Evolutionary conservation across 371 early-diverging fungal genomes (phyloP).

Genomic region (Mucor saturninus): DNA sequence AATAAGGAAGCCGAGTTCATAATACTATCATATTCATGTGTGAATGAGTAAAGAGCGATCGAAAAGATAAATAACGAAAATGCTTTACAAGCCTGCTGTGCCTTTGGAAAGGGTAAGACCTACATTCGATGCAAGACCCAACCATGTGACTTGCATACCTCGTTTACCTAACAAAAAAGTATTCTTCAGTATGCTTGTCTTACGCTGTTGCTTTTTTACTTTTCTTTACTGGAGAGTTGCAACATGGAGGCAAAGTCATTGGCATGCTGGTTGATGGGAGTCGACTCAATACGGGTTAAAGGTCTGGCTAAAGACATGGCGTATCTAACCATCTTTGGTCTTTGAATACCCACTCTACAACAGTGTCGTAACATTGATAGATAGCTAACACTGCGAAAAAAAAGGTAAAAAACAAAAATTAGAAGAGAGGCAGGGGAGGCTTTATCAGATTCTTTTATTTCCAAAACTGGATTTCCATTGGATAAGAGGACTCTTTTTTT

Average conservation of each 20-base stretch:
- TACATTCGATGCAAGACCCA: conserved; percentile 66
- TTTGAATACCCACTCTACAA: neutral
- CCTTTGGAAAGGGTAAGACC: conserved; percentile 66
- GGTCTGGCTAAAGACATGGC: conserved; percentile 1
- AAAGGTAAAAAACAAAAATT: neutral
- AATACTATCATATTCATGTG: conserved; percentile 29
- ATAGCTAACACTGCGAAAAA: too few species aligned
- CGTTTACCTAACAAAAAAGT: conserved; percentile 35
- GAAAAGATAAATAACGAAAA: neutral
- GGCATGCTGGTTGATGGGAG: neutral
- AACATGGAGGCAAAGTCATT: conserved; percentile 20
- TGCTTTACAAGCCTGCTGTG: conserved; percentile 59
- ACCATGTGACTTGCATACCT: conserved; percentile 65
- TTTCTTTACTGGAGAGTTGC: conserved; percentile 16
- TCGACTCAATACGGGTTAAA: neutral
- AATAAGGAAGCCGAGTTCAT: conserved; percentile 70
- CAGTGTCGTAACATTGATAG: too few species aligned
- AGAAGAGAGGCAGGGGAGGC: neutral
- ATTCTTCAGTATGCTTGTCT: neutral
- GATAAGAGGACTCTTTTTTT: neutral
- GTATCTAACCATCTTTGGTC: neutral
- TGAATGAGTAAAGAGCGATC: neutral
- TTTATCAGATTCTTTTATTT: conserved; percentile 1
- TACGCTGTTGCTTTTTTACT: too few species aligned
- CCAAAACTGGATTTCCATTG: neutral